Base-by-base conservation (phyloP, 176 grass and related monocot genomes). In the Oryza rufipogon region DNA sequence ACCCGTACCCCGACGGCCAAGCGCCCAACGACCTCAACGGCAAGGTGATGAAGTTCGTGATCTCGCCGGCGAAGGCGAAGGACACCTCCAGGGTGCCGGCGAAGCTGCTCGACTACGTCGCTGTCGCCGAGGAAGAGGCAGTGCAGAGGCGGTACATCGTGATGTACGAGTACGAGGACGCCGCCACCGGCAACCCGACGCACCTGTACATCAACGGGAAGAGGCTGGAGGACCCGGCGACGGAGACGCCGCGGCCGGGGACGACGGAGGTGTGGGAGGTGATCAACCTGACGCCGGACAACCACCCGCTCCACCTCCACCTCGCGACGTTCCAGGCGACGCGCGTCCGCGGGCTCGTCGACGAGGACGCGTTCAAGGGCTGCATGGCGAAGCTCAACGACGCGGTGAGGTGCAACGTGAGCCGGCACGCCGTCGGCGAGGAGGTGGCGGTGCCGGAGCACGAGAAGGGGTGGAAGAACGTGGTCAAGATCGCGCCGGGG, bases 121-220 rank as follows among this genome's bases (percentile, higher is more conserved):
- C 11, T 26, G 69, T 78, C 63, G 69, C 56, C 64, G 78, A 69
- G 82, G 77, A 78, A 19, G 87, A 92, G 9, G 92, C 87, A 0
- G 51, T 5, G 16, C 32, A 38, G 26, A 26, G 15, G 58, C 64
- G 92, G 70, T 91, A 86, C 85, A 90, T 95, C 61, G 85, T 81
- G 42, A 2, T 95, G 73, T 95, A 95, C 82, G 92, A 95, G 85
- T 82, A 95, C 87, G 78, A 90, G 25, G 91, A 86, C 82, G 9
- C 17, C 9, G 56, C 17, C 20, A 80, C 88, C 8, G 86, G 83
- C 5, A 46, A 11, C 20, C 88, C 86, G 38, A 93, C 84, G 60
- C 87, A 91, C 86, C 81, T 96, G 36, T 96, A 93, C 73, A 96
- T 96, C 84, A 96, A 96, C 68, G 94, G 94, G 45, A 87, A 89